Evolutionary conservation across 805 yeast genomes (phyloP), one percentile per base, ranked within the genome.

Genomic region (Pichia nakasei): DNA sequence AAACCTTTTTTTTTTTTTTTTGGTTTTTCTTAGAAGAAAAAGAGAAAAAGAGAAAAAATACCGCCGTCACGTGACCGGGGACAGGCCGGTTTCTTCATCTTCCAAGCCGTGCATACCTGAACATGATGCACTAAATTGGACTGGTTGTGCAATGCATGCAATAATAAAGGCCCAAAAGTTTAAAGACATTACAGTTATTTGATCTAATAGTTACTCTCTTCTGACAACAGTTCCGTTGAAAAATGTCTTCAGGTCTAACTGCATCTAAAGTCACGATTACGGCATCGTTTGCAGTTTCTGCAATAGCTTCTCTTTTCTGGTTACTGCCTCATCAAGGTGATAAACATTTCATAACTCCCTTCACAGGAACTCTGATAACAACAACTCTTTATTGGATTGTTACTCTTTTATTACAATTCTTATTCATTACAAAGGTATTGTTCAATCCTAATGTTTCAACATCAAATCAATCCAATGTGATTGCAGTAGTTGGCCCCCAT

Each of bases 281-380:
- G 26, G 56, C 73, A 15, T 72, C 88, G 8, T 74, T 76, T 55
- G 67, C 65, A 4, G 67, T 83, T 24, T 70, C 88, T 2, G 61
- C 70, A 9, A 74, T 73, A 52, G 82, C 80, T 32, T 19, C 42
- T 3, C 70, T 76, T 48, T 50, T 78, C 46, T 69, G 75, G 46
- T 76, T 77, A 58, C 68, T 78, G 32, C 69, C 78, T 43, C 67
- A 73, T 37, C 70, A 71, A 20, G 22, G 17, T 17, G 66, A 64
- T 31, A 63, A 52, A 7, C 64, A 69, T 39, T 66, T 69, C 40
- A 63, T 71, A 49, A 85, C 93, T 3, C 93, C 95, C 13, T 85
- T 85, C 67, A 74, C 87, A 2, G 77, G 78, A 15, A 70, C 72
- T 46, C 58, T 70, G 12, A 45, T 76, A 13, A 66, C 78, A 15